A percentile compares a stretch with the other conserved stretches of the same genome.
Evolutionary conservation across 805 yeast genomes (phyloP).

Genomic region (Candida piceae): DNA sequence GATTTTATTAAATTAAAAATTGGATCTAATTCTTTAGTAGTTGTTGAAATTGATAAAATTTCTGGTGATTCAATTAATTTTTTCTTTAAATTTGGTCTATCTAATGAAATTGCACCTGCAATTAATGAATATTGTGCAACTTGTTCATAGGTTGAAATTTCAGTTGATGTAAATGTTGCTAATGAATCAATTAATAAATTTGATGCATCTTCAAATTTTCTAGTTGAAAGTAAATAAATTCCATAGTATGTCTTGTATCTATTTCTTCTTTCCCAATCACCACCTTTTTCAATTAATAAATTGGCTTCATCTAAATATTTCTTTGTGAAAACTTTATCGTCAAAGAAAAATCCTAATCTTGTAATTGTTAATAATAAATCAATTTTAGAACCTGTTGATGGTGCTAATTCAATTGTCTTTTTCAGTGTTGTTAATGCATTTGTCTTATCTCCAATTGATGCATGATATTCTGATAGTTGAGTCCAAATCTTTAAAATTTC

Average conservation of each 20-base stretch:
- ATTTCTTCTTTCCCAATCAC: slow-evolving; percentile 99
- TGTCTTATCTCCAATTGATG: slow-evolving; percentile 73
- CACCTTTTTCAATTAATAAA: slow-evolving; percentile 85
- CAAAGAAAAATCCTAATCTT: slow-evolving; percentile 85
- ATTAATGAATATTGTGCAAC: slow-evolving; percentile 84
- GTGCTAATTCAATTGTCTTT: slow-evolving; percentile 72
- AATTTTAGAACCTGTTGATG: slow-evolving; percentile 85
- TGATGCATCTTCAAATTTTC: slow-evolving; percentile 84
- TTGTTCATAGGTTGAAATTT: slow-evolving; percentile 81
- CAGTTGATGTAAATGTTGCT: slow-evolving; percentile 93
- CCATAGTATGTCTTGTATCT: slow-evolving; percentile 90
- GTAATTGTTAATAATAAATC: slow-evolving; percentile 78
- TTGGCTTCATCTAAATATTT: slow-evolving; percentile 71
- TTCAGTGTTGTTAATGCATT: slow-evolving; percentile 64
- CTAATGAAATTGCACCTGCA: slow-evolving; percentile 80
- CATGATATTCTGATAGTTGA: slow-evolving; percentile 82
- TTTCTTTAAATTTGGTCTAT: slow-evolving; percentile 75
- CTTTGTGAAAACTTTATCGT: slow-evolving; percentile 65
- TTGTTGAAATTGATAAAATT: slow-evolving; percentile 71
- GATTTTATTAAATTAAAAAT: slow-evolving; percentile 79
- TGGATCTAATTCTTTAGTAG: slow-evolving; percentile 69
- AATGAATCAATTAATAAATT: slow-evolving; percentile 80
- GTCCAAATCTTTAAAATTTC: slow-evolving; percentile 74
- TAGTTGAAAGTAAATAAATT: slow-evolving; percentile 72
- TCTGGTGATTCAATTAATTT: slow-evolving; percentile 94